Evolutionary conservation across 768 basidiomycete genomes (phyloP), one percentile per base, ranked within the genome.

Genomic region (Zangia roseola): DNA sequence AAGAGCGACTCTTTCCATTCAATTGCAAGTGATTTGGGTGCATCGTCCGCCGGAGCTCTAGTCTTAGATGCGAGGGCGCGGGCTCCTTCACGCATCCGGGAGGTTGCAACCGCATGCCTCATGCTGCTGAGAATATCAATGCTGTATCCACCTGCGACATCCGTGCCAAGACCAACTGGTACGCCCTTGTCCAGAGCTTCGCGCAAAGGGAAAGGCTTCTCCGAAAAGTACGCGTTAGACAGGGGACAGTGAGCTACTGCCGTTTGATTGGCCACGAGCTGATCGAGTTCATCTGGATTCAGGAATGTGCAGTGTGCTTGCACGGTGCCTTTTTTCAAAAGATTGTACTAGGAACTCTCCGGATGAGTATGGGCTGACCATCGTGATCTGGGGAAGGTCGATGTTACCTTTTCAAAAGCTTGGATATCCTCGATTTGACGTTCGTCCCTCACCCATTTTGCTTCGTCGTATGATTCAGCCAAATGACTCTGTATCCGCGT

Each of bases 271-370:
- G 55, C 52, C 2, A 72, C 70, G 12, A 94, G 69, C 16, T 73
- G 75, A 0, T 69, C 62, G 10, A 92, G 72, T 28, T 82, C 74
- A 0, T 74, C 65, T 0, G 65, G 45, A n/a, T 70, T 62, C 26
- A 93, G 75, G 68, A 86, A 92, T 2, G 93, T 95, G 69, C 92
- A 94, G 64, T 94, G 93, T 0, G 91, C 92, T 73, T 92, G 89
- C 12, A 94, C 66, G 0, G 90, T 86, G 13, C 77, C 77, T 2
- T 74, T 59, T 1, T 82, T 84, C 40, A 92, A 69, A 5, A 93
- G 74, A 7, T 72, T 68, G 55, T 74, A 58, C 89, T 91, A 64
- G 33, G 33, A 46, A 24, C 12, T 25, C 53, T 37, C 10, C 7
- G 1, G 36, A 40, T 65, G 45, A 63, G 49, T 17, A 38, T 33